Evolutionary conservation across 2,329 filamentous ascomycete genomes (phyloP).

Genomic region (Hypoxylon sp.): DNA sequence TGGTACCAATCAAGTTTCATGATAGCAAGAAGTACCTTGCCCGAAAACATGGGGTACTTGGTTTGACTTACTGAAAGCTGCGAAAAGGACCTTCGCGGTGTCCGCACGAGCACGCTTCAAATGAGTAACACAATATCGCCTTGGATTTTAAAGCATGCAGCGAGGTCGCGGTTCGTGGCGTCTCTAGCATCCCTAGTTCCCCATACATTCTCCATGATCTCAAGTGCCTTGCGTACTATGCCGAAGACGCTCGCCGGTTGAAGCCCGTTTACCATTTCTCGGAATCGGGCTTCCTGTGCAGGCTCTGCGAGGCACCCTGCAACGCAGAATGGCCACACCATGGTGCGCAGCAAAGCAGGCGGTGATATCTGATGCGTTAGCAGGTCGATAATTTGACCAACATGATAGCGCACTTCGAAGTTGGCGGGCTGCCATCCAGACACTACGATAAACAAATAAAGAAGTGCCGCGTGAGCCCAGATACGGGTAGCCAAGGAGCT

Average conservation of each 20-base stretch:
- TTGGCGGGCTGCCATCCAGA: constrained; percentile 51
- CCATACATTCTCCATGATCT: constrained; percentile 56
- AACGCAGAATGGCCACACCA: constrained; percentile 55
- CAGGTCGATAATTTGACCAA: constrained; percentile 51
- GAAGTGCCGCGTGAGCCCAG: no score
- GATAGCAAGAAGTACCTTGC: not conserved
- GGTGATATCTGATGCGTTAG: constrained; percentile 52
- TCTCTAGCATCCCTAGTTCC: constrained; percentile 25
- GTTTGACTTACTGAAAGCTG: not conserved
- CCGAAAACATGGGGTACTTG: not conserved
- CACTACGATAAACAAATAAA: no score
- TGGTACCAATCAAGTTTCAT: not conserved
- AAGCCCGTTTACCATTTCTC: constrained; percentile 56
- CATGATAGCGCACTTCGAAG: constrained; percentile 55
- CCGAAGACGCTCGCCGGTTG: constrained; percentile 59
- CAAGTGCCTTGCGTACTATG: constrained; percentile 54
- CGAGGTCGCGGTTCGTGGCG: constrained; percentile 45
- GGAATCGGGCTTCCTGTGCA: constrained; percentile 58
- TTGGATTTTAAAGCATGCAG: constrained; percentile 49
- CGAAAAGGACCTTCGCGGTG: not conserved
- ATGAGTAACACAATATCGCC: constrained; percentile 51
- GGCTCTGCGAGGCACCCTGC: constrained; percentile 55
- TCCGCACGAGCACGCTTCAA: constrained; percentile 12
- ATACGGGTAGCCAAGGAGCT: no score
- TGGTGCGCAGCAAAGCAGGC: constrained; percentile 49